Evolutionary conservation across 345 rosid genomes (phyloP).

Genomic region (Gossypium stocksii): DNA sequence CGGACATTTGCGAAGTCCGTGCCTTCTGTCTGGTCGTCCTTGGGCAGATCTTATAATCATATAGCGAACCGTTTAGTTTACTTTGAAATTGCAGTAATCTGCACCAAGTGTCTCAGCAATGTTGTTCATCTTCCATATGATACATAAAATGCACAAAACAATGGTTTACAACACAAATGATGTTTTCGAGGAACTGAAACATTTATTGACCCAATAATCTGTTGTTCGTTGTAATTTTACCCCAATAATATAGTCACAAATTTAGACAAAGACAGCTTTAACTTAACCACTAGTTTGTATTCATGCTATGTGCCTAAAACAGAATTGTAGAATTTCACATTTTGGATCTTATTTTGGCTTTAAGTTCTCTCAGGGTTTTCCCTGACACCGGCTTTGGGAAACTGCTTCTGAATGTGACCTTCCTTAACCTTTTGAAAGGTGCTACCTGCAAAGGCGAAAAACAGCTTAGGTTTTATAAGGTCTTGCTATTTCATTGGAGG

Average conservation of each 20-base stretch:
- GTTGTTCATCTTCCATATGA: not conserved
- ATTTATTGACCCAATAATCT: not conserved
- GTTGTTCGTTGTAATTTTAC: not conserved
- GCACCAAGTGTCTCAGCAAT: not conserved
- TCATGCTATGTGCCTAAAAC: not conserved
- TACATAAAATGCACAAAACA: not conserved
- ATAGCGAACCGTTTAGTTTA: not conserved
- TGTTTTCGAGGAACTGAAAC: not conserved
- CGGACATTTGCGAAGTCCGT: too few relatives aligned
- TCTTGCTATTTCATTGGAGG: not conserved
- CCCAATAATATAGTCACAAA: not conserved
- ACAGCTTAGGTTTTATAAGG: not conserved
- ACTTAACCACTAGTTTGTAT: not conserved
- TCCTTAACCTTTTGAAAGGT: slow-evolving; percentile 65
- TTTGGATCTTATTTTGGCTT: slow-evolving; percentile 57
- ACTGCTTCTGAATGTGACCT: slow-evolving; percentile 53
- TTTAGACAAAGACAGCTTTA: not conserved
- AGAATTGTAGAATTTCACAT: slow-evolving; percentile 26
- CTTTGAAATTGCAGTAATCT: not conserved
- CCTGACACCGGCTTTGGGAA: slow-evolving; percentile 87
- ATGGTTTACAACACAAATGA: not conserved
- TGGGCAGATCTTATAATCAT: not conserved
- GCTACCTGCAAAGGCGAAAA: slow-evolving; percentile 50
- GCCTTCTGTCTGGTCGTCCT: too few relatives aligned
- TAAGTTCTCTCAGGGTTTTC: slow-evolving; percentile 77